phyloP scores from a whole-genome alignment of 179 eudicot genomes.

The Camellia oleifera region DNA sequence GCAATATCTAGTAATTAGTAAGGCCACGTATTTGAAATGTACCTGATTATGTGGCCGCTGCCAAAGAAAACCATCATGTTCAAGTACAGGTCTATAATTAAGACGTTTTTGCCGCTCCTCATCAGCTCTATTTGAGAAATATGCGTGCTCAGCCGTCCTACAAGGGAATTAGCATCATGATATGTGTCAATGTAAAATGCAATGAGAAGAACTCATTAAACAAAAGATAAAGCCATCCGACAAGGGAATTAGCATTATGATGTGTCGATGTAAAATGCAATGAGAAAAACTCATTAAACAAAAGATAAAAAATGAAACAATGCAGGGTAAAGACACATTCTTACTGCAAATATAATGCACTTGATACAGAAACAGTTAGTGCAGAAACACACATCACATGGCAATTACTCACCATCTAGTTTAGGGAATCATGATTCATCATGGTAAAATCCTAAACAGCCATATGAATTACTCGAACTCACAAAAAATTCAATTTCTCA shows the following conservation, averaged over 20 bases:
- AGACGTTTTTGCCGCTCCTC: slow-evolving; percentile 70
- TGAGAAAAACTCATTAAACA: background rate
- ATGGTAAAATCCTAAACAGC: background rate
- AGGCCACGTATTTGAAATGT: slow-evolving; percentile 8
- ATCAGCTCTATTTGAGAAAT: slow-evolving; percentile 58
- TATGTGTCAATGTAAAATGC: background rate
- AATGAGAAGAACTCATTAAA: background rate
- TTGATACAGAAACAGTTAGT: slow-evolving; percentile 6
- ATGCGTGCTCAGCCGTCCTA: slow-evolving; percentile 63
- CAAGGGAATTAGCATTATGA: slow-evolving; percentile 12
- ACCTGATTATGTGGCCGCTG: slow-evolving; percentile 63
- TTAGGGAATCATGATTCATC: background rate
- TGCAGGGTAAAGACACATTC: background rate
- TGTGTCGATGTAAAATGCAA: background rate
- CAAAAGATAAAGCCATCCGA: slow-evolving; percentile 35
- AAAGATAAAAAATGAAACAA: background rate
- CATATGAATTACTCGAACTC: background rate
- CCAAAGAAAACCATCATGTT: slow-evolving; percentile 74
- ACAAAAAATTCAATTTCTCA: background rate
- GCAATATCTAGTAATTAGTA: background rate
- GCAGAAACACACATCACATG: background rate
- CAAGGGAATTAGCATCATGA: slow-evolving; percentile 12
- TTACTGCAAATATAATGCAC: background rate
- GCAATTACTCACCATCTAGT: background rate
- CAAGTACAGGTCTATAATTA: slow-evolving; percentile 65